Base-by-base conservation (phyloP, 495 filamentous ascomycete genomes). In the Aspergillus baeticus region DNA sequence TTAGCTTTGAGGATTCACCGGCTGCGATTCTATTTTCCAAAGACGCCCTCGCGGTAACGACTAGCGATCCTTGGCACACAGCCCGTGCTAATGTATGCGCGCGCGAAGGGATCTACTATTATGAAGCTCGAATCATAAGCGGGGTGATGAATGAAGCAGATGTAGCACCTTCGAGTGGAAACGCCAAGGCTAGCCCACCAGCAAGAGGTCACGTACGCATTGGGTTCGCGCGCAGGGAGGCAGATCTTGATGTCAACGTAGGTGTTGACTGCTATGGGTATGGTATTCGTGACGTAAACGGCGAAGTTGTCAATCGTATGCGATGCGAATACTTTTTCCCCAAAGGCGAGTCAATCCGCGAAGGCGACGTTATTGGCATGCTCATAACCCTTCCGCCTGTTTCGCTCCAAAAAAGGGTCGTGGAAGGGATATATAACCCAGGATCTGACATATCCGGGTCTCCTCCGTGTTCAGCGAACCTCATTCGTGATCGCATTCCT, bases 191-290 rank as follows among this genome's bases (percentile, higher is more conserved):
- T 29, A 29, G 26, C 8, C 45, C 61, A 18, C 57, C 74, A 1
- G 63, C 72, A n/a, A 74, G 77, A 49, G 90, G 89, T 31, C 92
- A 98, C 69, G 87, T 97, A 10, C 85, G 95, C 11, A 79, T 98
- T 50, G 95, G 95, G 2, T 97, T 90, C 71, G 92, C 94, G 1
- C 77, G 95, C 51, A 80, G 93, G 31, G 95, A 99, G 63, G 91
- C 92, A 10, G 90, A 90, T 15, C 76, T 96, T 3, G 95, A 98
- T 62, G 89, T 90, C 13, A 94, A 95, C 10, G 91, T 97, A 11
- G 95, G 95, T 0, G 96, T 92, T 61, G 94, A 99, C 68, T 92
- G 90, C 33, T 98, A 98, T 69, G 94, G 91, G 43, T 99, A 99
- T 67, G 95, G 90, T 17, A 81, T 99, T 51, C 86, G 92, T 18